Base-by-base conservation (phyloP, 495 filamentous ascomycete species). In the Letharia lupina region DNA sequence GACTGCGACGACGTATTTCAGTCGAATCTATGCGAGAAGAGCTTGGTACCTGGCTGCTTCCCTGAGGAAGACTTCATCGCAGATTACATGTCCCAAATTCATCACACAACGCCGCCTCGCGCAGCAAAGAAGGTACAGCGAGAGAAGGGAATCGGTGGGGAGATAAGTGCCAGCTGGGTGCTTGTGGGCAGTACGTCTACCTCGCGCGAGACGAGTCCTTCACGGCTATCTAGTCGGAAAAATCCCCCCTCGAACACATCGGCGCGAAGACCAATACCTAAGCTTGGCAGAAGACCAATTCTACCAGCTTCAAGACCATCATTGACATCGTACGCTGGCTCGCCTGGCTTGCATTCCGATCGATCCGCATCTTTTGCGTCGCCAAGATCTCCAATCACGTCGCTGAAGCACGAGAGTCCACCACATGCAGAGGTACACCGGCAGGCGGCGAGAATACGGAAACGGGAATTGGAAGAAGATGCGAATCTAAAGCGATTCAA, bases 391-490 rank as follows among this genome's bases (percentile, higher is more conserved):
- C 78, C 80, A 1, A 75, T 75, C 9, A 73, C 75, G 23, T 70
- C 75, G n/a, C 72, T 69, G 16, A 73, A 77, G 45, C 66, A 69
- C 42, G 68, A 68, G 39, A 79, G 75, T 50, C 83, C 83, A 12
- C 77, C 76, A 0, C 82, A 79, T 8, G 78, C 76, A 18, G 89
- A 96, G 70, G 87, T 88, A 16, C 85, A 86, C 70, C 78, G 82
- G 54, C 81, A 89, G 67, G 84, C 89, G 28, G 86, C 86, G 23
- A 80, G 83, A 70, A 83, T 85, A 66, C 78, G 84, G 31, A 84
- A 84, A 47, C 86, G 87, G 35, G 92, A 96, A 69, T 80, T 85
- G 57, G 90, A 94, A 69, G 84, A 87, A 23, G 93, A 97, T 70
- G 83, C 84, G 52, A 86, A 87, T 62, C 82, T 98, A 62, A 83